phyloP scores from a whole-genome alignment of 345 rosid species.

The Ceriops decandra region DNA sequence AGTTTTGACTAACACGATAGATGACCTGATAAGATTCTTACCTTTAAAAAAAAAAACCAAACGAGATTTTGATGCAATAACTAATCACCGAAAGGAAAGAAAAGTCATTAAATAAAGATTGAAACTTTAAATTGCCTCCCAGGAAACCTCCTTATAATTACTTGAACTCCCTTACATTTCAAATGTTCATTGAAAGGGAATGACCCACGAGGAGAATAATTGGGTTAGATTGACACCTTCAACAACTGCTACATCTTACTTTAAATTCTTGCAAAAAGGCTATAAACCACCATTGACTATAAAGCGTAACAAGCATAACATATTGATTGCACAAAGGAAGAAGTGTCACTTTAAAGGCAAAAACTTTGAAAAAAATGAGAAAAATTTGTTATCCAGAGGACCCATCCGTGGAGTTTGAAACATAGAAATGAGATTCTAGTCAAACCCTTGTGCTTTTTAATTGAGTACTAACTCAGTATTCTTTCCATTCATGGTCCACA shows the following conservation, averaged over 20 bases:
- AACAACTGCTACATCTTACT: background rate
- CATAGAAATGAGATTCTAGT: background rate
- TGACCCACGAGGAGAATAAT: constrained; percentile 8
- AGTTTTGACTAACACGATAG: no score
- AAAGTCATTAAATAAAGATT: background rate
- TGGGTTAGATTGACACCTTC: constrained; percentile 8
- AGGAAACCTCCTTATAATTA: background rate
- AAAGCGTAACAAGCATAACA: background rate
- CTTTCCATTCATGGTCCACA: constrained; percentile 11
- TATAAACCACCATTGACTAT: constrained; percentile 20
- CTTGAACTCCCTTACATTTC: background rate
- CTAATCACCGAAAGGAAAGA: no score
- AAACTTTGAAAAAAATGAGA: constrained; percentile 19
- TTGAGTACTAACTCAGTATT: constrained; percentile 4
- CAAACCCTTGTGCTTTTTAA: constrained; percentile 14
- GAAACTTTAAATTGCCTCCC: background rate
- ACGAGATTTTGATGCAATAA: no score
- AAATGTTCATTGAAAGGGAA: background rate
- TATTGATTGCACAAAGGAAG: constrained; percentile 15
- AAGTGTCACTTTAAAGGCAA: constrained; percentile 8
- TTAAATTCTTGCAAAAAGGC: constrained; percentile 13
- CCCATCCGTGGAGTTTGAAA: constrained; percentile 13
- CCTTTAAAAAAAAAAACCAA: no score
- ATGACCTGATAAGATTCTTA: no score
- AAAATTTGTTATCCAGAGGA: constrained; percentile 11